Evolutionary conservation across 345 rosid species (phyloP).

Genomic region (Rhodamnia rubescens): DNA sequence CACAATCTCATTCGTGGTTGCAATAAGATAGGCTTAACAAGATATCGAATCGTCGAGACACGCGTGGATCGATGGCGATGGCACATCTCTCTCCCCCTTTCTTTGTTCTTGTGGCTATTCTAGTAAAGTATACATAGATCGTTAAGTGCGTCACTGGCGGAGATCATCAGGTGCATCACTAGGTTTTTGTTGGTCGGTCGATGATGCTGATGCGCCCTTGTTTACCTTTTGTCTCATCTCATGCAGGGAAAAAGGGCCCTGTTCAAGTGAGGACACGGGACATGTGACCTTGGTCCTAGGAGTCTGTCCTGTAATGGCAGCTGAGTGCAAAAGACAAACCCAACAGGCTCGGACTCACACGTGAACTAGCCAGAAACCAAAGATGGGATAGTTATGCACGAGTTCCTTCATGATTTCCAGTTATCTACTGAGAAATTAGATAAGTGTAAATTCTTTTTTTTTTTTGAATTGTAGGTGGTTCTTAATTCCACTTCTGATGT

Average conservation of each 20-base stretch:
- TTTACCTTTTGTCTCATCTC: neutral
- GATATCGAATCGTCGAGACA: neutral
- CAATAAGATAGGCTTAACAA: neutral
- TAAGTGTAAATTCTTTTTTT: too few species aligned
- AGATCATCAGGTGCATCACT: neutral
- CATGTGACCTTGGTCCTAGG: neutral
- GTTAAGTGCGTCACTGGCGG: neutral
- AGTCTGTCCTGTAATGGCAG: neutral
- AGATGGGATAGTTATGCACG: neutral
- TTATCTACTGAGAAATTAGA: neutral
- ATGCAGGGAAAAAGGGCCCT: neutral
- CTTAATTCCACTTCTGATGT: neutral
- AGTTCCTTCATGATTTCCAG: neutral
- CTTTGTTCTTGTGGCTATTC: neutral
- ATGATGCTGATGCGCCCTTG: neutral
- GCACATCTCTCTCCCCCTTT: too few species aligned
- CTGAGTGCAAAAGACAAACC: neutral
- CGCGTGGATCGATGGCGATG: neutral
- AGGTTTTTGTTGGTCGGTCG: neutral
- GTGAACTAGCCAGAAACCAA: neutral
- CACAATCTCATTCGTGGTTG: neutral
- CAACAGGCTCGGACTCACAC: neutral
- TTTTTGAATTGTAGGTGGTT: neutral
- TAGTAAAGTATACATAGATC: neutral
- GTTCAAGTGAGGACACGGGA: neutral